A percentile compares a stretch with the other conserved stretches of the same genome.
phyloP scores from a whole-genome alignment of 148 eudicot genomes.

The Arbutus unedo region DNA sequence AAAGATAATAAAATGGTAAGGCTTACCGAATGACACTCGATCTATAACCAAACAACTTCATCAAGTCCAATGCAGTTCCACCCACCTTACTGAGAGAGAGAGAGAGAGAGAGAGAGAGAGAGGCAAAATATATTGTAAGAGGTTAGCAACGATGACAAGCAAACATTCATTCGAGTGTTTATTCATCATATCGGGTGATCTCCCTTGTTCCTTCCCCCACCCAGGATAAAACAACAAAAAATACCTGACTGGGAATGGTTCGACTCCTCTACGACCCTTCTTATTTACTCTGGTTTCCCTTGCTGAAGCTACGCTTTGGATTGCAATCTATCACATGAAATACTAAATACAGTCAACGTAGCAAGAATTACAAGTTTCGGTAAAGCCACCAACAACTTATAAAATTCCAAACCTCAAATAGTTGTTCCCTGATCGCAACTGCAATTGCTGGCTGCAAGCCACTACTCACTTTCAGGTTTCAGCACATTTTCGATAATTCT shows the following conservation, averaged over 20 bases:
- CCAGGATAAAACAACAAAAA: background rate
- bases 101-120: background rate
- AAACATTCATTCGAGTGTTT: background rate
- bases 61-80: slow-evolving; percentile 71
- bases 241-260: slow-evolving; percentile 64
- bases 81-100: slow-evolving; percentile 64
- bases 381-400: background rate
- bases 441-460: slow-evolving; percentile 90
- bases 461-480: background rate
- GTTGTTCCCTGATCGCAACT: slow-evolving; percentile 91
- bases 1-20: background rate
- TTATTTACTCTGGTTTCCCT: slow-evolving; percentile 73
- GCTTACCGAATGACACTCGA: slow-evolving; percentile 83
- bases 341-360: background rate
- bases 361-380: background rate
- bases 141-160: background rate
- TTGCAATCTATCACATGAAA: slow-evolving; percentile 60
- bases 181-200: background rate
- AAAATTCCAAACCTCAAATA: slow-evolving; percentile 69
- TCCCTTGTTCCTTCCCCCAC: background rate
- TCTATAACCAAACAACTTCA: slow-evolving; percentile 82
- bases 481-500: background rate
- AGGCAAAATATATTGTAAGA: background rate
- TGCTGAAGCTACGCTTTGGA: slow-evolving; percentile 77
- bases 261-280: slow-evolving; percentile 76